Conservation (phyloP, 1,284 basidiomycete species). For the Singerocomus inundabilis region DNA sequence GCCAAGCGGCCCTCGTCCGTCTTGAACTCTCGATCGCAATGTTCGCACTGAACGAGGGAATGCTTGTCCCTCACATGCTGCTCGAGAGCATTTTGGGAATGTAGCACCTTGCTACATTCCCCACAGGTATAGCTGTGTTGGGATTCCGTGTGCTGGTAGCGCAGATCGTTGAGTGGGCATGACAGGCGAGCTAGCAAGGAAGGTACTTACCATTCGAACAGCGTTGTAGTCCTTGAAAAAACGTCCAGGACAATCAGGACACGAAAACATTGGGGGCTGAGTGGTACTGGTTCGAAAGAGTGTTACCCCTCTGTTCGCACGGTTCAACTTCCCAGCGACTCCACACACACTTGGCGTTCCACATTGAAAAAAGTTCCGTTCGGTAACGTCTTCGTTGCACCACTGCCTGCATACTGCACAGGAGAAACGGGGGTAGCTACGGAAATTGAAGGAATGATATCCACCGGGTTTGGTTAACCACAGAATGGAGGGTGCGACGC, state of each 20-base stretch:
- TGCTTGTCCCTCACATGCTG: conserved; percentile 19
- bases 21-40: conserved; percentile 20
- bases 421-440: too few species aligned
- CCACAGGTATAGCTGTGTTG: conserved; percentile 16
- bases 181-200: background rate
- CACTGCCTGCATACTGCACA: too few species aligned
- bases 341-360: background rate
- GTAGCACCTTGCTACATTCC: conserved; percentile 11
- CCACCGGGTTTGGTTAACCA: conserved; percentile 14
- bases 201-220: conserved; percentile 19
- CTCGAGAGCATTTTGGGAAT: conserved; percentile 8
- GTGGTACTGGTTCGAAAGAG: too few species aligned
- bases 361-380: too few species aligned
- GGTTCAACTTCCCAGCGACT: conserved; percentile 4
- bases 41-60: conserved; percentile 6
- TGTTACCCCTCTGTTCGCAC: background rate
- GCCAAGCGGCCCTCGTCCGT: conserved; percentile 9
- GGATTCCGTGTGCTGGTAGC: conserved; percentile 18
- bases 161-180: background rate
- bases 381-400: too few species aligned
- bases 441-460: background rate
- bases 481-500: conserved; percentile 11
- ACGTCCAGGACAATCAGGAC: conserved; percentile 18
- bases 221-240: conserved; percentile 9
- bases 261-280: conserved; percentile 16